Evolutionary conservation across 2,329 filamentous ascomycete genomes (phyloP).

Genomic region (Xylaria sp.): DNA sequence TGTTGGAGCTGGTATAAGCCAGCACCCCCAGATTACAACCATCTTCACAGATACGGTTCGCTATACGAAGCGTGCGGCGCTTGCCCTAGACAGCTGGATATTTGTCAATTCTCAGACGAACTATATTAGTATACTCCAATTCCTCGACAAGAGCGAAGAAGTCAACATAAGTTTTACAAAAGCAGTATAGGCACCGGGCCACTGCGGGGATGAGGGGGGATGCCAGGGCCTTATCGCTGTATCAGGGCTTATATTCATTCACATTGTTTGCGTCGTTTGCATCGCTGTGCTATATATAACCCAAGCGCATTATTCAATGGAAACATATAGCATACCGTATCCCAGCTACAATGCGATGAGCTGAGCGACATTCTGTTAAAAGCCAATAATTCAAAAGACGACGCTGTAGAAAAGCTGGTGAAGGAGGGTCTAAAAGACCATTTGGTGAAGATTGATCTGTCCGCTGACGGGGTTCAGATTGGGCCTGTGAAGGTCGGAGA

Average conservation of each 20-base stretch:
- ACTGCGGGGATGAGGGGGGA: neutral
- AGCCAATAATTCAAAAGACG: neutral
- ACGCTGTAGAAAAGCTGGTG: neutral
- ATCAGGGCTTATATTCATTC: neutral
- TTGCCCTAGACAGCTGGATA: neutral
- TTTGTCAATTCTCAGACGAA: neutral
- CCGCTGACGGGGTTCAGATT: neutral
- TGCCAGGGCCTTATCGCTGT: slow-evolving; percentile 9
- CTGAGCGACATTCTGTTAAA: neutral
- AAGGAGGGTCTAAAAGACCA: neutral
- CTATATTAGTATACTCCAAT: neutral
- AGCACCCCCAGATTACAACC: neutral
- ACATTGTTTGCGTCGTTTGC: neutral
- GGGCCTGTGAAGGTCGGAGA: neutral
- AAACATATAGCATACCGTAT: slow-evolving; percentile 9
- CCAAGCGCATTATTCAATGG: neutral
- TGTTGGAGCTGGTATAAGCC: too few relatives aligned
- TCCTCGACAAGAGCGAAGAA: neutral
- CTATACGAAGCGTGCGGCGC: slow-evolving; percentile 2
- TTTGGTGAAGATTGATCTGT: neutral
- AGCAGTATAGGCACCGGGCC: neutral
- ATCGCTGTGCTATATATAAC: neutral
- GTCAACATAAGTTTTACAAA: neutral
- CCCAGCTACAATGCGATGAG: slow-evolving; percentile 3
- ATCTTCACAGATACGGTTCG: neutral